Conservation (phyloP, 2,329 filamentous ascomycete genomes). For the Claviceps pazoutovae region DNA sequence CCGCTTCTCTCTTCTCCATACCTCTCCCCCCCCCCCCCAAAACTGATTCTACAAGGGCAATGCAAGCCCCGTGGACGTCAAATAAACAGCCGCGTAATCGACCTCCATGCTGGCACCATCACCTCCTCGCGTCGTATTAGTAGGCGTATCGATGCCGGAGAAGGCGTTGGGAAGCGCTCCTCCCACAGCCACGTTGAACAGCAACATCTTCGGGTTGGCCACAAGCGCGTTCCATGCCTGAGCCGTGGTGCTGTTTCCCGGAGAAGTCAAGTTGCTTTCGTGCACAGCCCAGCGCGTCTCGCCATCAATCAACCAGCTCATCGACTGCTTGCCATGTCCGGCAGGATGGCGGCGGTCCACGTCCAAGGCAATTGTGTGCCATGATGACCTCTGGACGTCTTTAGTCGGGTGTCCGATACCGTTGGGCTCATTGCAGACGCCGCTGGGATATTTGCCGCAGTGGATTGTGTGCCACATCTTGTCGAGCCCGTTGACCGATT, state of each 20-base stretch:
- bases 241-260: constrained; percentile 4
- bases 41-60: too few relatives aligned
- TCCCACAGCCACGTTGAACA: constrained; percentile 27
- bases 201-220: constrained; percentile 18
- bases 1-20: neutral
- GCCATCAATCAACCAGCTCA: constrained; percentile 24
- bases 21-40: neutral
- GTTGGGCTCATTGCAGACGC: constrained; percentile 27
- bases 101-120: constrained; percentile 22
- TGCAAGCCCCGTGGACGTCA: too few relatives aligned
- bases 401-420: constrained; percentile 16
- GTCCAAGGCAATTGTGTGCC: constrained; percentile 19
- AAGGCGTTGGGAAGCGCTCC: constrained; percentile 23
- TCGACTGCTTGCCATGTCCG: constrained; percentile 12
- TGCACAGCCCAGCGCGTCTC: constrained; percentile 13
- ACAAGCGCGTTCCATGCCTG: constrained; percentile 19
- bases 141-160: constrained; percentile 20
- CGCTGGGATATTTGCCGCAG: constrained; percentile 25
- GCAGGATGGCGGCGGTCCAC: constrained; percentile 15
- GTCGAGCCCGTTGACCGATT: constrained; percentile 25
- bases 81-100: constrained; percentile 24
- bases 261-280: constrained; percentile 11
- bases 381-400: constrained; percentile 16
- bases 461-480: constrained; percentile 25
- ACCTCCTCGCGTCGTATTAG: constrained; percentile 18